A percentile compares a stretch with the other conserved stretches of the same genome.
Conservation (phyloP, 2,329 filamentous ascomycete species). For the Tothia fuscella region DNA sequence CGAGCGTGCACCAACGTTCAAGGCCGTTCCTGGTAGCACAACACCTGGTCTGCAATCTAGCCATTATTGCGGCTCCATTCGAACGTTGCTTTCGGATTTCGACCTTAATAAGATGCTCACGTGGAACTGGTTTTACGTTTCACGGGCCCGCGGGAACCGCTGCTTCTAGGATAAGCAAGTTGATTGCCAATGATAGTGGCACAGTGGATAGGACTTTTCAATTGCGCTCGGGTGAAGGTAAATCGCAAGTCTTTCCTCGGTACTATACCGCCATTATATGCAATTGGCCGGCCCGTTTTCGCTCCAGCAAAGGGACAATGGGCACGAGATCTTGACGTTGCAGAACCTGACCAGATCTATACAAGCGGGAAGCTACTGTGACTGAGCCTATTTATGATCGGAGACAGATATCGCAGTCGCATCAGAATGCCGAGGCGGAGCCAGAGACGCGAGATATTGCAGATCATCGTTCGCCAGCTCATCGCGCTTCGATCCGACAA, state of each 20-base stretch:
- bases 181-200: too few species aligned
- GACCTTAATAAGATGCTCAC: not conserved
- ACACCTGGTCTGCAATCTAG: constrained; percentile 3
- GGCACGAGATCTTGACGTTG: not conserved
- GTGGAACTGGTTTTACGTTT: constrained; percentile 2
- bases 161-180: too few species aligned
- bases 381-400: not conserved
- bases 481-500: constrained; percentile 10
- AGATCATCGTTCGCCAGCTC: constrained; percentile 13
- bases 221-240: too few species aligned
- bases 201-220: too few species aligned
- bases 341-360: not conserved
- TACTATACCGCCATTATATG: constrained; percentile 6
- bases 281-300: constrained; percentile 2
- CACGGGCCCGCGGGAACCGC: constrained; percentile 3
- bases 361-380: not conserved
- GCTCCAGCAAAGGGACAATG: not conserved
- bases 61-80: constrained; percentile 1
- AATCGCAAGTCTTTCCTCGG: constrained; percentile 1
- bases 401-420: not conserved
- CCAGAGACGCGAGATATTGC: constrained; percentile 6
- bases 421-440: constrained; percentile 7
- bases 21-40: not conserved
- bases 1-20: not conserved
- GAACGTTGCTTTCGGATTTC: not conserved